A percentile compares a stretch with the other conserved stretches of the same genome.
phyloP scores from a whole-genome alignment of 2,329 filamentous ascomycete species.

The Nannizziopsis barbatae region DNA sequence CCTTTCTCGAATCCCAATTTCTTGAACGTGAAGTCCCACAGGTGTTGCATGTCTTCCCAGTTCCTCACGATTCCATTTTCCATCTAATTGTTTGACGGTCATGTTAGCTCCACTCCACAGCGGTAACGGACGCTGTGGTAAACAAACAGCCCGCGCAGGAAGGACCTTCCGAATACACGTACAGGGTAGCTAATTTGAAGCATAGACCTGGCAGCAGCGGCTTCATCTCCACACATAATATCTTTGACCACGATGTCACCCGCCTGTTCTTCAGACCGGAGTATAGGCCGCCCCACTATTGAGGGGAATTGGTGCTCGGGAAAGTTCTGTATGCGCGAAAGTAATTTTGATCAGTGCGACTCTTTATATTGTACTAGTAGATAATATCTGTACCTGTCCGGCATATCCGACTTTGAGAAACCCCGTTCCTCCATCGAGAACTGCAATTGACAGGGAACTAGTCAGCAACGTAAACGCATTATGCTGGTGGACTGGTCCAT shows the following conservation, averaged over 20 bases:
- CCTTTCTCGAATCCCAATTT: constrained; percentile 83
- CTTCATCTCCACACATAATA: constrained; percentile 99
- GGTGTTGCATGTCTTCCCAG: constrained; percentile 99
- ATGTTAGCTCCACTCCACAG: background rate
- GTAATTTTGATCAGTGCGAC: background rate
- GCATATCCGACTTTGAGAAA: constrained; percentile 99
- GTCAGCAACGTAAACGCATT: constrained; percentile 22
- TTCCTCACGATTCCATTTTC: constrained; percentile 99
- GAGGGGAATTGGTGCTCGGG: constrained; percentile 97
- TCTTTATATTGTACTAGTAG: background rate
- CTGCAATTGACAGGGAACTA: constrained; percentile 38
- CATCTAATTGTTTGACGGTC: constrained; percentile 49
- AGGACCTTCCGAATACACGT: constrained; percentile 24
- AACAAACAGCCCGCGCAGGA: constrained; percentile 16
- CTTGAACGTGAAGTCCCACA: constrained; percentile 99
- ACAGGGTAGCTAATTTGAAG: constrained; percentile 94
- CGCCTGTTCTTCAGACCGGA: constrained; percentile 87
- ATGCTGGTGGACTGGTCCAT: constrained; percentile 18
- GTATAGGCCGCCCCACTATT: constrained; percentile 93
- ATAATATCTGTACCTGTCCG: constrained; percentile 50
- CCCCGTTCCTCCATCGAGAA: constrained; percentile 98
- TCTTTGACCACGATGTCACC: constrained; percentile 72
- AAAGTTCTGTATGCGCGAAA: constrained; percentile 59
- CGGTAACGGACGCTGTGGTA: constrained; percentile 1
- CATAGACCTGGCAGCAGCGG: constrained; percentile 89